These are phyloP conservation scores for Backusella tuberculispora DNA, from an alignment of 192 early-diverging fungal genomes.

Conservation along the genomic window DNA sequence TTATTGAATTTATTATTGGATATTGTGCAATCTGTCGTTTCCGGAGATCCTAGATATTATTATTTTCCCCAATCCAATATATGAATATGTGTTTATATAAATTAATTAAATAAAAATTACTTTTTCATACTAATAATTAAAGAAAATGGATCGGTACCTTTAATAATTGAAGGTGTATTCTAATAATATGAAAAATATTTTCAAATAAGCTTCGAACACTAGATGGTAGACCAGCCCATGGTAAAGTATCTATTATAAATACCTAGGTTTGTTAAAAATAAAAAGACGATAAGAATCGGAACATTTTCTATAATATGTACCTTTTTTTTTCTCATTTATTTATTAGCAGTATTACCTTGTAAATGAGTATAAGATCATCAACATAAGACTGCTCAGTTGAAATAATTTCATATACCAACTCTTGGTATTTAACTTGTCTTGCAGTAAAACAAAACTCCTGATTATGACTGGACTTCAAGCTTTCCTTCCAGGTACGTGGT, in stretches of 20 bases:
- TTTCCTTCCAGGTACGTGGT: conserved; percentile 18
- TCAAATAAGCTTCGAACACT: not conserved
- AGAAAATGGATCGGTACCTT: conserved; percentile 5
- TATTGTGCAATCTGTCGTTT: not conserved
- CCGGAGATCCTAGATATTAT: conserved; percentile 8
- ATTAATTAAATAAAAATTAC: not conserved
- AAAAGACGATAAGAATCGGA: not conserved
- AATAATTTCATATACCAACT: conserved; percentile 9
- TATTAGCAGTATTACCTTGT: not conserved
- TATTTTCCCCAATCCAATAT: not conserved
- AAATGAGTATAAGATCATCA: conserved; percentile 9
- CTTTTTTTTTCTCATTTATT: not conserved
- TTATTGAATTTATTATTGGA: conserved; percentile 16
- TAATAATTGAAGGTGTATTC: conserved; percentile 12
- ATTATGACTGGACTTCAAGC: not conserved
- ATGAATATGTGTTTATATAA: not conserved
- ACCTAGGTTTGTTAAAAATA: conserved; percentile 2
- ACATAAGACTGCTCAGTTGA: conserved; percentile 17
- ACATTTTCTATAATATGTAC: not conserved
- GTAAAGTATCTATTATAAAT: not conserved
- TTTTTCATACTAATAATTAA: not conserved
- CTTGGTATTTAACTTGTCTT: conserved; percentile 12
- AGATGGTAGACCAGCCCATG: conserved; percentile 1
- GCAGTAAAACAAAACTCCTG: not conserved
- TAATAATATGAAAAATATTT: conserved; percentile 7